Conservation (phyloP, 2,329 filamentous ascomycete species). For the Aspergillus sp. region DNA sequence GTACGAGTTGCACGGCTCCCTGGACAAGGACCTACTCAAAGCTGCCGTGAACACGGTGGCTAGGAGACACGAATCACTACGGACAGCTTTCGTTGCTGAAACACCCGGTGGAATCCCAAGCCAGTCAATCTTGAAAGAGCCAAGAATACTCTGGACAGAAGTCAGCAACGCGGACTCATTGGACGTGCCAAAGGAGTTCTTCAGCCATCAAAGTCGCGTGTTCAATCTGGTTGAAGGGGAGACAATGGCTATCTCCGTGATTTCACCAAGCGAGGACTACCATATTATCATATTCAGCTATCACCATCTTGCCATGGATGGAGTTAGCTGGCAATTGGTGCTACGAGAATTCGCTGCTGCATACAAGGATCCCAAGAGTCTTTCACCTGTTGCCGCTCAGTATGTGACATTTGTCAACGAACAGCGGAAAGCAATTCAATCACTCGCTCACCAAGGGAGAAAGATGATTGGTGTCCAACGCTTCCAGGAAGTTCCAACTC, state of each 20-base stretch:
- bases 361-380: neutral
- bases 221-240: neutral
- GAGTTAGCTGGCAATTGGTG: constrained; percentile 2
- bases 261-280: neutral
- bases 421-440: neutral
- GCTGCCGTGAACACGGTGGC: neutral
- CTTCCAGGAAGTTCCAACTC: neutral
- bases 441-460: neutral
- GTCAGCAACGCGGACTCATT: neutral
- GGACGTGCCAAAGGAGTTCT: neutral
- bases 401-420: neutral
- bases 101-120: neutral
- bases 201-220: neutral
- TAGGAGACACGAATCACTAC: neutral
- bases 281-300: constrained; percentile 8
- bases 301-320: constrained; percentile 8
- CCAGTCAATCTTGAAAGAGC: neutral
- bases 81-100: neutral
- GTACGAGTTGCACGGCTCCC: neutral
- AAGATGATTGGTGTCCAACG: neutral
- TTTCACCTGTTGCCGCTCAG: neutral
- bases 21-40: neutral
- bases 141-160: neutral
- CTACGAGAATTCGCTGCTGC: neutral
- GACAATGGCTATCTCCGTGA: neutral